These are phyloP conservation scores for Tagetes erecta DNA, from an alignment of 129 eudicot genomes.

Conservation along the genomic window DNA sequence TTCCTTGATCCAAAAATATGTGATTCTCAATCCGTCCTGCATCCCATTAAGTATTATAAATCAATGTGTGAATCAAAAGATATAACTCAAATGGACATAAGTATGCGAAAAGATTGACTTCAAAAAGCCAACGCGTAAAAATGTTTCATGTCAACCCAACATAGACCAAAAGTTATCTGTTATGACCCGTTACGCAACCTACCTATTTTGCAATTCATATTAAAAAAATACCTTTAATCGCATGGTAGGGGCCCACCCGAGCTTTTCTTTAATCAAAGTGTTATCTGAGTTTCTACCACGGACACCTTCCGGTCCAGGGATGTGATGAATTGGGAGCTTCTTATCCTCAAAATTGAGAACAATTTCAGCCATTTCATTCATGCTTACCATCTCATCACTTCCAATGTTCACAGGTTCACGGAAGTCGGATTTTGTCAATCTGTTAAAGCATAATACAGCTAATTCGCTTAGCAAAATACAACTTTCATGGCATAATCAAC, in stretches of 20 bases:
- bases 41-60: not conserved
- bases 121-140: not conserved
- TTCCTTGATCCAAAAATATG: constrained; percentile 97
- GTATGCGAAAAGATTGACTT: not conserved
- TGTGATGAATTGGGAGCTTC: constrained; percentile 93
- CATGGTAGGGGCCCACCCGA: constrained; percentile 99
- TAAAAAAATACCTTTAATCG: constrained; percentile 57
- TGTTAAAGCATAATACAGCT: constrained; percentile 16
- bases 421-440: constrained; percentile 93
- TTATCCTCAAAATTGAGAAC: constrained; percentile 78
- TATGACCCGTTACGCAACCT: too few species aligned
- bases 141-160: too few species aligned
- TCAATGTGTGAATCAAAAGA: not conserved
- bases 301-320: constrained; percentile 98
- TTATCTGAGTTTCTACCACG: constrained; percentile 62
- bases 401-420: constrained; percentile 96
- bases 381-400: constrained; percentile 99
- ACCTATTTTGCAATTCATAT: not conserved
- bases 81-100: constrained; percentile 5
- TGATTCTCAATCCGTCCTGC: constrained; percentile 94
- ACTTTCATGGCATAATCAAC: not conserved
- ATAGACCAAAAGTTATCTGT: too few species aligned
- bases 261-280: constrained; percentile 91
- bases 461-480: not conserved
- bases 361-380: constrained; percentile 98